phyloP scores from a whole-genome alignment of 2,329 filamentous ascomycete species.

The Drechslera avenae region DNA sequence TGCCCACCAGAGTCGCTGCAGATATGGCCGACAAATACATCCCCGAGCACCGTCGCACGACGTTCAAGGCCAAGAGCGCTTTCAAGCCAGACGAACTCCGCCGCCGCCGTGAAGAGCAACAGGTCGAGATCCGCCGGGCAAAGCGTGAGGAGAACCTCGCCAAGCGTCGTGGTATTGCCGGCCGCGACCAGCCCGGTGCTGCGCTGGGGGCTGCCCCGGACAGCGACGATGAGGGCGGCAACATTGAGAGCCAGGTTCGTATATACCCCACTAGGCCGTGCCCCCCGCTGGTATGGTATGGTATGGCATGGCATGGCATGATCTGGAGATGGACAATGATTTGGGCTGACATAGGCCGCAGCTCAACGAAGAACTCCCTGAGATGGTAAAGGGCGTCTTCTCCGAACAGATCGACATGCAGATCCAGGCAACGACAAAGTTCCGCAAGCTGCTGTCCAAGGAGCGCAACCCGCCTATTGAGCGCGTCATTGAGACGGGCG shows the following conservation, averaged over 20 bases:
- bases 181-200: slow-evolving; percentile 74
- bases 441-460: slow-evolving; percentile 96
- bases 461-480: slow-evolving; percentile 99
- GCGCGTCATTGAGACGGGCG: slow-evolving; percentile 98
- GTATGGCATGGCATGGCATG: too few relatives aligned
- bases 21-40: slow-evolving; percentile 99
- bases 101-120: slow-evolving; percentile 96
- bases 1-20: slow-evolving; percentile 35
- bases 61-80: slow-evolving; percentile 99
- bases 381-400: slow-evolving; percentile 98
- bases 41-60: slow-evolving; percentile 96
- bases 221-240: slow-evolving; percentile 95
- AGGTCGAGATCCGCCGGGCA: slow-evolving; percentile 97
- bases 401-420: slow-evolving; percentile 98
- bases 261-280: slow-evolving; percentile 26
- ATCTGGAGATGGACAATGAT: too few relatives aligned
- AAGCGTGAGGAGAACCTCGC: slow-evolving; percentile 99
- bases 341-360: slow-evolving; percentile 49
- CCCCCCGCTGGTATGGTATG: slow-evolving; percentile 1
- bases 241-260: slow-evolving; percentile 93
- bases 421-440: slow-evolving; percentile 97
- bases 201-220: slow-evolving; percentile 87
- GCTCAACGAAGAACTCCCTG: slow-evolving; percentile 96
- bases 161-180: slow-evolving; percentile 93
- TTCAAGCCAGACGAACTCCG: slow-evolving; percentile 99